Conservation (phyloP, 2,329 filamentous ascomycete species). For the Trichoderma lentiforme region DNA sequence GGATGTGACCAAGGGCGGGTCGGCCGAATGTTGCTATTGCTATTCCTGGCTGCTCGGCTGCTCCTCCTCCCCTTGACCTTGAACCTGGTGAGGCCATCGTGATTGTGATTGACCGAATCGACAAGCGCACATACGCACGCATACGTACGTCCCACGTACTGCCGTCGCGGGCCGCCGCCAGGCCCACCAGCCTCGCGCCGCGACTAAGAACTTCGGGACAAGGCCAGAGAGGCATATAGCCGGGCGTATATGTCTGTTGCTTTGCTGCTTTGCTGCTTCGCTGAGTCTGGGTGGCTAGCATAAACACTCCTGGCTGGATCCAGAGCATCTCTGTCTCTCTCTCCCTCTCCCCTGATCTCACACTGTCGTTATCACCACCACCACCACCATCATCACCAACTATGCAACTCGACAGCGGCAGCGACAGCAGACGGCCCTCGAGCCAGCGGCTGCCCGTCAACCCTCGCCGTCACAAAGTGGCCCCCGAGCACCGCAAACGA, state of each 20-base stretch:
- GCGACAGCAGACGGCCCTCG: slow-evolving; percentile 24
- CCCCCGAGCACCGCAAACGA: slow-evolving; percentile 45
- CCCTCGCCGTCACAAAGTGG: slow-evolving; percentile 47
- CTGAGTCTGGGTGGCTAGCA: not conserved
- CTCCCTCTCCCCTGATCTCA: not conserved
- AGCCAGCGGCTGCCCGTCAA: slow-evolving; percentile 47
- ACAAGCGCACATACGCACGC: not conserved
- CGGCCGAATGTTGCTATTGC: not conserved
- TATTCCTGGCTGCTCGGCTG: not conserved
- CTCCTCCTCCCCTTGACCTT: not conserved
- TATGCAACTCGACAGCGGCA: slow-evolving; percentile 28
- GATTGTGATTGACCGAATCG: not conserved
- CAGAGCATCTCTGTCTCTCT: not conserved
- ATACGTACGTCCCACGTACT: not conserved
- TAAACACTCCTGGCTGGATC: not conserved
- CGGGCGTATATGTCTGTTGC: not conserved
- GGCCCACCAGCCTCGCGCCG: not conserved
- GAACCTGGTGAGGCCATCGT: not conserved
- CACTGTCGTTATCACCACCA: not conserved
- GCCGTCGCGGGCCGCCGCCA: not conserved
- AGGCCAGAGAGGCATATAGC: not conserved
- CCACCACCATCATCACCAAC: slow-evolving; percentile 15
- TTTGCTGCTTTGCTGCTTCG: not conserved
- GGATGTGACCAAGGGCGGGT: not conserved
- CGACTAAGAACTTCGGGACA: not conserved